Percentiles rank a stretch among this genome's conserved stretches.
Conservation (phyloP, 352 stramenopile genomes). For the Pythium oligandrum region DNA sequence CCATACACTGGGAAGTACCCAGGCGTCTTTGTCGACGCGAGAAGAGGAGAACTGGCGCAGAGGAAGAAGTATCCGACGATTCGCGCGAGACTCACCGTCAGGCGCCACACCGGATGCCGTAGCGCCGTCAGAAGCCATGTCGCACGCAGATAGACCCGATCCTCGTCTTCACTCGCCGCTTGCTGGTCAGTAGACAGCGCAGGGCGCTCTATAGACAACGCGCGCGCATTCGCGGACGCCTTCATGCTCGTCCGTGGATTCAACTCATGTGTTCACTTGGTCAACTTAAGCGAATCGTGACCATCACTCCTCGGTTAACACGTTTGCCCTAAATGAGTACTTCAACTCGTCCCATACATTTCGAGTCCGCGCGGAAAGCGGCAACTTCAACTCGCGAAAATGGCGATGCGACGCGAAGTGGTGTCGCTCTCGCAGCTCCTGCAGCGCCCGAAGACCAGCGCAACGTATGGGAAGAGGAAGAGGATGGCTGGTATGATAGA, state of each 20-base stretch:
- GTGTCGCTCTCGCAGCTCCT: conserved; percentile 72
- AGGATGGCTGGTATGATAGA: conserved; percentile 3
- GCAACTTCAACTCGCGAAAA: conserved; percentile 25
- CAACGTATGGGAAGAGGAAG: background rate
- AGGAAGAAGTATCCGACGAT: conserved; percentile 31
- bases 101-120: conserved; percentile 30
- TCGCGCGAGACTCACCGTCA: conserved; percentile 31
- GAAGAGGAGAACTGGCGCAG: conserved; percentile 35
- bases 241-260: too few species aligned
- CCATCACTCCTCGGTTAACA: too few species aligned
- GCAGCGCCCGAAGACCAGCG: conserved; percentile 34
- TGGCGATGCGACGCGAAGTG: conserved; percentile 64
- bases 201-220: too few species aligned
- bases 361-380: background rate
- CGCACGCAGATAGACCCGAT: conserved; percentile 9
- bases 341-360: background rate
- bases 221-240: too few species aligned
- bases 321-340: background rate
- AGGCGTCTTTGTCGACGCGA: conserved; percentile 23
- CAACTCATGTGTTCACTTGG: too few species aligned
- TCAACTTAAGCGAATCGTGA: too few species aligned
- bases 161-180: background rate
- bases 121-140: conserved; percentile 36
- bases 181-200: too few species aligned
- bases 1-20: conserved; percentile 37